Conservation (phyloP, 306 rosid genomes). For the Crotalaria pallida region DNA sequence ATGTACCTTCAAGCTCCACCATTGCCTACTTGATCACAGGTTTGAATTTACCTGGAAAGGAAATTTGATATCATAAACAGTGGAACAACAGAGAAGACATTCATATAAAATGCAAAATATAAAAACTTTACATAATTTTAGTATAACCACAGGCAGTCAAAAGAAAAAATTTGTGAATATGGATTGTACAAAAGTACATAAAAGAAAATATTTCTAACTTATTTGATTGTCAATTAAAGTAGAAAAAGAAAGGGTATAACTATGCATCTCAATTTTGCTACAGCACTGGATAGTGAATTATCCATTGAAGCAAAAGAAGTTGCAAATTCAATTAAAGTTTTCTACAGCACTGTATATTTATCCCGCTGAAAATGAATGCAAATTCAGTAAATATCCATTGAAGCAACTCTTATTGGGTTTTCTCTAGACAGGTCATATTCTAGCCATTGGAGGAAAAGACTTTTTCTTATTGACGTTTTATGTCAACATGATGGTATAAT, state of each 20-base stretch:
- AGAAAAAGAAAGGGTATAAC: not conserved
- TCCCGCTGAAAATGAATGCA: too few relatives aligned
- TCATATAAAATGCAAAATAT: slow-evolving; percentile 11
- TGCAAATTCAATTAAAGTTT: too few relatives aligned
- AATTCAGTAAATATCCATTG: too few relatives aligned
- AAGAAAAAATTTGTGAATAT: not conserved
- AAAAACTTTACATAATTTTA: not conserved
- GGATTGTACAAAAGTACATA: not conserved
- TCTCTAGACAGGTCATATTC: too few relatives aligned
- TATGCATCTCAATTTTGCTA: not conserved
- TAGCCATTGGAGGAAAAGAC: not conserved
- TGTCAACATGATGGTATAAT: not conserved
- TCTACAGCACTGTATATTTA: too few relatives aligned
- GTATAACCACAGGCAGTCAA: not conserved
- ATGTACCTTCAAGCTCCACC: slow-evolving; percentile 95
- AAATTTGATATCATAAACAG: slow-evolving; percentile 12
- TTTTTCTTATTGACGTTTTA: not conserved
- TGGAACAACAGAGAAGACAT: not conserved
- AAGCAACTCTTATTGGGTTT: too few relatives aligned
- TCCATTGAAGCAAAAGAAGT: too few relatives aligned
- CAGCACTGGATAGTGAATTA: too few relatives aligned
- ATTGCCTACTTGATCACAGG: slow-evolving; percentile 99
- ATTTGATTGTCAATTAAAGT: not conserved
- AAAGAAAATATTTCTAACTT: not conserved
- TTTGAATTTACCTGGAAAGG: slow-evolving; percentile 80